Evolutionary conservation across 345 rosid species (phyloP).

Genomic region (Salix koriyanagi): DNA sequence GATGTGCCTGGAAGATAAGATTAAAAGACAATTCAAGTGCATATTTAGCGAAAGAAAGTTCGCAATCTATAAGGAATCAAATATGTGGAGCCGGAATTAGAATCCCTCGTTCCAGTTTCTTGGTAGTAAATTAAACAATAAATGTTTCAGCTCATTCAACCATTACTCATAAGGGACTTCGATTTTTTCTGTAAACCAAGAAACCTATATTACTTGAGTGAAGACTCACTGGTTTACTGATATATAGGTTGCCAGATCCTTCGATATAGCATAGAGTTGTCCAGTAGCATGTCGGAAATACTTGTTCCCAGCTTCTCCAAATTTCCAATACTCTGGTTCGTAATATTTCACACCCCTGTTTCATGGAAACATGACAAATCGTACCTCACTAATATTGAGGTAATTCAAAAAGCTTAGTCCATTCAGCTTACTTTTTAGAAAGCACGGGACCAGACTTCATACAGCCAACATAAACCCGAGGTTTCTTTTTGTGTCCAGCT

Average conservation of each 20-base stretch:
- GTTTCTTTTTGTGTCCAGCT: conserved; percentile 44
- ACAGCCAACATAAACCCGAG: conserved; percentile 76
- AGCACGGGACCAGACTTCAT: conserved; percentile 97
- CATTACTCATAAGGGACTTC: background rate
- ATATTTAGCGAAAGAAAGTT: background rate
- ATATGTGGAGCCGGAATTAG: background rate
- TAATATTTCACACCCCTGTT: conserved; percentile 77
- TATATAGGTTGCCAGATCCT: conserved; percentile 75
- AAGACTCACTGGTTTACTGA: conserved; percentile 59
- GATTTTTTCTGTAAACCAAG: background rate
- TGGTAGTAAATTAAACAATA: background rate
- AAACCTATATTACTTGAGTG: background rate
- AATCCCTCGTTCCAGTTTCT: background rate
- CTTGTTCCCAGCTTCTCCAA: conserved; percentile 66
- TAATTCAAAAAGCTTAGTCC: background rate
- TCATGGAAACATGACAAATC: conserved; percentile 5
- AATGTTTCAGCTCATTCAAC: background rate
- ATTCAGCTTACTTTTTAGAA: conserved; percentile 53
- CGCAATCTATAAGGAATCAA: background rate
- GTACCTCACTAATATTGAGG: background rate
- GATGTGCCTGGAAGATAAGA: conserved; percentile 41
- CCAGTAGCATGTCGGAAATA: conserved; percentile 93
- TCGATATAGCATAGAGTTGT: conserved; percentile 81
- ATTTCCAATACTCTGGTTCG: conserved; percentile 91
- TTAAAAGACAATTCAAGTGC: background rate